Evolutionary conservation across 805 yeast species (phyloP), one percentile per base, ranked within the genome.

Genomic region (Candida ulmi): DNA sequence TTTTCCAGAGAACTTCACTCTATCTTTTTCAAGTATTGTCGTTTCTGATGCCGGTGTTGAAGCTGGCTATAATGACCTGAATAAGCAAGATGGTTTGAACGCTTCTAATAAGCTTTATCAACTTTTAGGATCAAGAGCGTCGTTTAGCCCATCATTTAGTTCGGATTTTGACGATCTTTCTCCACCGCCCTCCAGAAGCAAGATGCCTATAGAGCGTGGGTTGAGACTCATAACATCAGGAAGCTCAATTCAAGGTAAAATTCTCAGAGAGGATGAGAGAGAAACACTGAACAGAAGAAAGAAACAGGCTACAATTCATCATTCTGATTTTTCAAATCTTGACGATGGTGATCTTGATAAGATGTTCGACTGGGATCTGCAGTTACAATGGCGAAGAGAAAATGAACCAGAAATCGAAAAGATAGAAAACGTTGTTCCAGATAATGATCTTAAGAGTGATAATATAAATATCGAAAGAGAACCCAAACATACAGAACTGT

Each of bases 1-100:
- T 16, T 21, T 36, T 12, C 42, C 45, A 16, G 38, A 36, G 8
- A 13, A 19, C 0, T 42, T 42, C 15, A 25, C 16, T 12, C 24
- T 37, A 19, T 24, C 39, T 4, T 15, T 28, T 23, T 40, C 42
- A 24, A 13, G 19, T 24, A n/a, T 17, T 24, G 29, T 11, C 5
- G 8, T 17, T 24, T 17, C 21, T 17, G 18, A 26, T 15, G 17
- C 12, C 11, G n/a, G n/a, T 26, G n/a, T 5, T 5, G 28, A 26
- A 26, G 15, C n/a, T 26, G 28, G 28, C 11, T 8, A 7, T 9
- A 21, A 21, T 7, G 24, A 21, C 6, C 9, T 7, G 9, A 21
- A 21, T 21, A 9, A 21, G n/a, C n/a, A n/a, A n/a, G n/a, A n/a
- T n/a, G n/a, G n/a, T n/a, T n/a, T n/a, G n/a, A n/a, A n/a, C n/a